Percentiles rank a stretch among this genome's conserved stretches.
Conservation (phyloP, 805 yeast species). For the Wickerhamomyces chaumierensis region DNA sequence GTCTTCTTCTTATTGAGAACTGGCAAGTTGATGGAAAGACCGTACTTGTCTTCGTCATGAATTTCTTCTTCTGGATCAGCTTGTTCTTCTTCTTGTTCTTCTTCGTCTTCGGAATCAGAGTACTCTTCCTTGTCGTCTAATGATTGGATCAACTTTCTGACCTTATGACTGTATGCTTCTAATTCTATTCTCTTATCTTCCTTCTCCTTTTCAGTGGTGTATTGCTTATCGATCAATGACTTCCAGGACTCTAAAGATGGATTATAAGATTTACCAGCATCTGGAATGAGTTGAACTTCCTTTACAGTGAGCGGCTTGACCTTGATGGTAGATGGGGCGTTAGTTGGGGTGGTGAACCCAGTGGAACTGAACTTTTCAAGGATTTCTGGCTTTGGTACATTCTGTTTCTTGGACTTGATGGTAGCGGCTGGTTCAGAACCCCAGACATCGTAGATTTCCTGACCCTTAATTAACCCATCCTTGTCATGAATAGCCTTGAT, state of each 20-base stretch:
- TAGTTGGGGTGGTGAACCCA: constrained; percentile 41
- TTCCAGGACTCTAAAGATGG: constrained; percentile 84
- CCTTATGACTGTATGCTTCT: constrained; percentile 50
- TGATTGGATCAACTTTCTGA: constrained; percentile 53
- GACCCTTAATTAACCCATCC: constrained; percentile 46
- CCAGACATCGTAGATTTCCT: constrained; percentile 64
- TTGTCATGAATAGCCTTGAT: constrained; percentile 42
- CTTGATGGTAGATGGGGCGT: constrained; percentile 43
- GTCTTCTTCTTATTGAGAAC: constrained; percentile 65
- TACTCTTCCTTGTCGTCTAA: constrained; percentile 48
- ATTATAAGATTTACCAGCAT: constrained; percentile 87
- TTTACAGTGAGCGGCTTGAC: constrained; percentile 42
- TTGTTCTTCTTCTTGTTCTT: constrained; percentile 22
- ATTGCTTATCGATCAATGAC: constrained; percentile 55
- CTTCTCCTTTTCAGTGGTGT: constrained; percentile 46
- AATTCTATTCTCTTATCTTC: constrained; percentile 55
- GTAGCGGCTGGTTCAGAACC: constrained; percentile 19
- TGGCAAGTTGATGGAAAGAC: constrained; percentile 63
- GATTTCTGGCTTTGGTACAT: constrained; percentile 25
- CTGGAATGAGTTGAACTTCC: constrained; percentile 43
- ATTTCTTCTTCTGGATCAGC: constrained; percentile 29
- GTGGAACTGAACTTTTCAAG: constrained; percentile 27
- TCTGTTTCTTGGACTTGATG: constrained; percentile 11
- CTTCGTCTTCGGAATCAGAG: constrained; percentile 26
- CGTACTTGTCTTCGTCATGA: constrained; percentile 23